Evolutionary conservation across 2,329 filamentous ascomycete genomes (phyloP).

Genomic region (Xylogone sp.): DNA sequence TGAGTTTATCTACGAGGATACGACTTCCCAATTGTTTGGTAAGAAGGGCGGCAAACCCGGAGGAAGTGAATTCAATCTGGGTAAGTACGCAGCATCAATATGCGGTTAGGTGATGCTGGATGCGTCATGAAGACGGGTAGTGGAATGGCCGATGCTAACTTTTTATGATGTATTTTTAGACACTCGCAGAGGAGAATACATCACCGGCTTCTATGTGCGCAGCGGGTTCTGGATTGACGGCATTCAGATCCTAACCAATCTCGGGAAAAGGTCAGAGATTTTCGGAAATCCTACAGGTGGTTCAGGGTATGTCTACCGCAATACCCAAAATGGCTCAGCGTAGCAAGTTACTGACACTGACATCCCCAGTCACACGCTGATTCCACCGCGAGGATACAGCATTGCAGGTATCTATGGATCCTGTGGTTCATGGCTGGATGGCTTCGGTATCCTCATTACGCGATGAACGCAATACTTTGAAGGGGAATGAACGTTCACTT

Average conservation of each 20-base stretch:
- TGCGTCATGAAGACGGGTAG: too few relatives aligned
- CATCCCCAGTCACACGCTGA: slow-evolving; percentile 69
- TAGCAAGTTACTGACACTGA: slow-evolving; percentile 3
- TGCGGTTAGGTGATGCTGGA: too few relatives aligned
- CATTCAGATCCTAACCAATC: slow-evolving; percentile 82
- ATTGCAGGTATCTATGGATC: slow-evolving; percentile 86
- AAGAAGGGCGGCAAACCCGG: slow-evolving; percentile 68
- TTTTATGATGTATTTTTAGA: slow-evolving; percentile 49
- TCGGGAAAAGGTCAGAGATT: slow-evolving; percentile 79
- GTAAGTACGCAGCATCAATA: too few relatives aligned
- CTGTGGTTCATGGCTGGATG: slow-evolving; percentile 76
- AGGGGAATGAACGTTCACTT: background rate
- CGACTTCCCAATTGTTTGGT: slow-evolving; percentile 80
- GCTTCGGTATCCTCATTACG: slow-evolving; percentile 77
- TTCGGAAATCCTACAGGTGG: slow-evolving; percentile 81
- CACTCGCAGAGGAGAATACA: slow-evolving; percentile 76
- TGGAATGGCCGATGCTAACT: slow-evolving; percentile 3
- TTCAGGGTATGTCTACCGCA: slow-evolving; percentile 64
- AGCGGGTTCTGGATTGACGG: slow-evolving; percentile 83
- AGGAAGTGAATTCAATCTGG: slow-evolving; percentile 72
- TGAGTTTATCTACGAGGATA: slow-evolving; percentile 91
- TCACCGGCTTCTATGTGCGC: slow-evolving; percentile 82
- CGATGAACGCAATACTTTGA: slow-evolving; percentile 40
- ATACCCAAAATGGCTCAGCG: background rate
- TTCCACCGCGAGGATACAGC: slow-evolving; percentile 84